Evolutionary conservation across 2,329 filamentous ascomycete species (phyloP).

Genomic region (Colletotrichum higginsianum): DNA sequence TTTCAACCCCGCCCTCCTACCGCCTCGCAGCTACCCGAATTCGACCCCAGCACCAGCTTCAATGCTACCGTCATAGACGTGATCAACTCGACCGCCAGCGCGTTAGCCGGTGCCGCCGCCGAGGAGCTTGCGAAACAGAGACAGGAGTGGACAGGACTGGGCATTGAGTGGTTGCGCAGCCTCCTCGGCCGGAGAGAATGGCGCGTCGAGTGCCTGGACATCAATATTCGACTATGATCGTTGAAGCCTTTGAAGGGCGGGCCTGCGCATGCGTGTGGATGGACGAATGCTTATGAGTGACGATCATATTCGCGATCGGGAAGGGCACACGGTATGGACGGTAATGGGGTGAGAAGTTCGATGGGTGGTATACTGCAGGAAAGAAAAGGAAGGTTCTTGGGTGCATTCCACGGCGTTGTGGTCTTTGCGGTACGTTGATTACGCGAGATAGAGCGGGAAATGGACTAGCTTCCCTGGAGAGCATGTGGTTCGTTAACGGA

Average conservation of each 20-base stretch:
- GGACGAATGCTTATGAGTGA: constrained; percentile 19
- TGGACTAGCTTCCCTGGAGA: not conserved
- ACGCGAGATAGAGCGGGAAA: not conserved
- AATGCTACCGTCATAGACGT: constrained; percentile 68
- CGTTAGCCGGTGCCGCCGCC: constrained; percentile 76
- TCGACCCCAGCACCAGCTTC: constrained; percentile 53
- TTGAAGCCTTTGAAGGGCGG: not conserved
- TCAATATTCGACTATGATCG: constrained; percentile 82
- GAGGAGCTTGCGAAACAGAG: constrained; percentile 71
- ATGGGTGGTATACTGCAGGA: constrained; percentile 14
- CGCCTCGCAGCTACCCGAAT: constrained; percentile 48
- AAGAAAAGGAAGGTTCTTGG: not conserved
- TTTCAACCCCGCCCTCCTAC: constrained; percentile 81
- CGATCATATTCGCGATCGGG: constrained; percentile 8
- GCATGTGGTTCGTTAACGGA: too few relatives aligned
- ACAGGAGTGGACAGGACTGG: constrained; percentile 81
- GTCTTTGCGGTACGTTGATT: constrained; percentile 2
- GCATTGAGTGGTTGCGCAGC: constrained; percentile 88
- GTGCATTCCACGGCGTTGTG: constrained; percentile 35
- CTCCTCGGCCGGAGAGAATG: constrained; percentile 88
- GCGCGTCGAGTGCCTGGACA: constrained; percentile 91
- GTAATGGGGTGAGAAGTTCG: not conserved
- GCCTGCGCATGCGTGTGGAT: not conserved
- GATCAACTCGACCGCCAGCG: constrained; percentile 79
- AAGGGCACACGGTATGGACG: not conserved